Evolutionary conservation across 2,329 filamentous ascomycete species (phyloP).

Genomic region (Acrodontium crateriforme): DNA sequence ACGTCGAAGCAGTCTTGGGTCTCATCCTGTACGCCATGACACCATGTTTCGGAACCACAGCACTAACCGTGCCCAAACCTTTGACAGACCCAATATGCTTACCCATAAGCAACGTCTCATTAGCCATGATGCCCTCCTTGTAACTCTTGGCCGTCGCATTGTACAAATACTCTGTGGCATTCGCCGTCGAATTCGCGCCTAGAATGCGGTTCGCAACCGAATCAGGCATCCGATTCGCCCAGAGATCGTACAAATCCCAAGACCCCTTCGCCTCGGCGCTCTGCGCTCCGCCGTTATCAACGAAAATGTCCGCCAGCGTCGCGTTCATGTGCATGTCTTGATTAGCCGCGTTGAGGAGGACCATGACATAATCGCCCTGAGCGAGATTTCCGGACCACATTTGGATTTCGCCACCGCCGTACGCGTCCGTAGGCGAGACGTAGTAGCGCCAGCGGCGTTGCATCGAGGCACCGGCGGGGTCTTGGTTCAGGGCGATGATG

Average conservation of each 20-base stretch:
- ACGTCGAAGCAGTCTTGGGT: slow-evolving; percentile 1
- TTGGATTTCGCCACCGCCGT: slow-evolving; percentile 33
- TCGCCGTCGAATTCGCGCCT: slow-evolving; percentile 14
- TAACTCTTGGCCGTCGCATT: slow-evolving; percentile 38
- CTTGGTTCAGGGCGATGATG: slow-evolving; percentile 37
- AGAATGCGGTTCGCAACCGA: slow-evolving; percentile 22
- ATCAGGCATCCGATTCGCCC: slow-evolving; percentile 42
- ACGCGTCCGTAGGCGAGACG: slow-evolving; percentile 27
- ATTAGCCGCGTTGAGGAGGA: slow-evolving; percentile 38
- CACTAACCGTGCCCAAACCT: slow-evolving; percentile 30
- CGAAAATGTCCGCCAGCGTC: slow-evolving; percentile 39
- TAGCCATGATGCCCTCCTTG: slow-evolving; percentile 30
- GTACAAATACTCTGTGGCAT: slow-evolving; percentile 25
- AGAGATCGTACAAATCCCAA: slow-evolving; percentile 43
- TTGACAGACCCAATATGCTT: slow-evolving; percentile 30
- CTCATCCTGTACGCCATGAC: slow-evolving; percentile 8
- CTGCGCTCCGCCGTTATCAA: slow-evolving; percentile 30
- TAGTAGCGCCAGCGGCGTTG: slow-evolving; percentile 33
- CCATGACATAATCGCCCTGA: slow-evolving; percentile 34
- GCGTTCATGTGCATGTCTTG: slow-evolving; percentile 33
- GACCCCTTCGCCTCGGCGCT: slow-evolving; percentile 23
- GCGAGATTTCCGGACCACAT: slow-evolving; percentile 37
- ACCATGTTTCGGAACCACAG: slow-evolving; percentile 23
- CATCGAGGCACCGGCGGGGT: slow-evolving; percentile 29
- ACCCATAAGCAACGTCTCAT: slow-evolving; percentile 34